phyloP scores from a whole-genome alignment of 176 grass and related monocot species.

The Typha latifolia region DNA sequence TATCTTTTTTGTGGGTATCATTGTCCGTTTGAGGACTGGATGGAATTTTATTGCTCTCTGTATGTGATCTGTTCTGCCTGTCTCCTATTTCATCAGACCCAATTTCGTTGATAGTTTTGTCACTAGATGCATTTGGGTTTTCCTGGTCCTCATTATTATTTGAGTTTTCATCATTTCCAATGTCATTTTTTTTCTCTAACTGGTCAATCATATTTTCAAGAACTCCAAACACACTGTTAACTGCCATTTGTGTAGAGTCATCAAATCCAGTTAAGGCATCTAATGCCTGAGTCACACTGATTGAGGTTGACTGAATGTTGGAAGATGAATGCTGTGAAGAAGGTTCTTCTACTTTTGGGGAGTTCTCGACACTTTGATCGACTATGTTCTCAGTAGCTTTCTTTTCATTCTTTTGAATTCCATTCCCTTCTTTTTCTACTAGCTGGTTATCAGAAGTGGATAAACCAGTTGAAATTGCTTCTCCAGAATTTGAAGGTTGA shows the following conservation, averaged over 20 bases:
- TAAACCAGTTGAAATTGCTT: conserved; percentile 2
- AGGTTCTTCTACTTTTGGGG: conserved; percentile 42
- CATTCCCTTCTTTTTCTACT: conserved; percentile 32
- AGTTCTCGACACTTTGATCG: conserved; percentile 41
- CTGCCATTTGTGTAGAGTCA: conserved; percentile 94
- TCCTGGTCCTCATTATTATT: conserved; percentile 13
- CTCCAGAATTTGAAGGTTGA: conserved; percentile 8
- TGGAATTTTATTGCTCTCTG: conserved; percentile 8
- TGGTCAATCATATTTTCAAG: conserved; percentile 88
- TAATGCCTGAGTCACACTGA: conserved; percentile 68
- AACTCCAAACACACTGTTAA: conserved; percentile 91
- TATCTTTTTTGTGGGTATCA: conserved; percentile 14
- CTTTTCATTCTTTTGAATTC: conserved; percentile 34
- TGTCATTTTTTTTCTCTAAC: conserved; percentile 51
- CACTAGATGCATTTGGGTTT: conserved; percentile 13
- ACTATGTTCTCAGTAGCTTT: conserved; percentile 30
- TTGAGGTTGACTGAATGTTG: conserved; percentile 24
- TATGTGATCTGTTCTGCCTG: not conserved
- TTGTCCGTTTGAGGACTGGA: conserved; percentile 25
- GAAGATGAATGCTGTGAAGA: conserved; percentile 3
- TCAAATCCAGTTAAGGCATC: conserved; percentile 96
- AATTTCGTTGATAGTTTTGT: conserved; percentile 5
- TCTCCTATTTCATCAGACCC: not conserved
- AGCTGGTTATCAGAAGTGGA: not conserved
- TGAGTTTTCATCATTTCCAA: conserved; percentile 23